Base-by-base conservation (phyloP, 768 basidiomycete species). In the Mycena albidolilacea region DNA sequence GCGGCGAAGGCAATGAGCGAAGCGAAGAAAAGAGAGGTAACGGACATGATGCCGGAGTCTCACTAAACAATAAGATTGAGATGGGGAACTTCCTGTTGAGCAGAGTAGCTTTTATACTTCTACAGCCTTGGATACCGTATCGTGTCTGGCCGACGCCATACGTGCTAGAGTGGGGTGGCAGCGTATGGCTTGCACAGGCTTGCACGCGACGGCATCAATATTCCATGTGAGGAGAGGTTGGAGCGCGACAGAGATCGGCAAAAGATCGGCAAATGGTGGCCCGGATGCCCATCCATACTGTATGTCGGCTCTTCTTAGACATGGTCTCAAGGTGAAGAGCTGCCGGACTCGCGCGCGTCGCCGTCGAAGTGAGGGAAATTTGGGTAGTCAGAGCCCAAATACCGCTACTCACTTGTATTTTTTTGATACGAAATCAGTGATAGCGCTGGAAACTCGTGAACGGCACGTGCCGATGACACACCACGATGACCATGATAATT, bases 1-100 rank as follows among this genome's bases (percentile, higher is more conserved):
- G 61, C 71, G 5, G 67, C 71, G 8, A 72, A 37, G 15, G 66
- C 68, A n/a, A 59, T 3, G 37, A 72, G 37, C 4, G 71, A 72
- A 37, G 62, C 67, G 8, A 72, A 54, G 46, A 72, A 48, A 44
- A 72, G 52, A 9, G 69, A 21, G 15, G 62, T 37, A 8, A 52
- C 64, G 9, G 64, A 39, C 64, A 65, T 65, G 21, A 23, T 61
- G 35, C 35, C 37, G 57, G 59, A 21, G 39, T 43, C 64, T 37
- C 38, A 39, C 37, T 10, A 39, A 4, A 14, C n/a, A 12, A 35
- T 46, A 30, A 30, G 30, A 9, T 61, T n/a, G 38, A 41, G 58
- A 54, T 65, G 50, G 12, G 35, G 38, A 30, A 54, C 8, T 41
- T 64, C 6, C n/a, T 23, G 46, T 11, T 23, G 37, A 30, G n/a